Conservation (phyloP, 2,329 filamentous ascomycete species). For the Dactylonectria estremocensis region DNA sequence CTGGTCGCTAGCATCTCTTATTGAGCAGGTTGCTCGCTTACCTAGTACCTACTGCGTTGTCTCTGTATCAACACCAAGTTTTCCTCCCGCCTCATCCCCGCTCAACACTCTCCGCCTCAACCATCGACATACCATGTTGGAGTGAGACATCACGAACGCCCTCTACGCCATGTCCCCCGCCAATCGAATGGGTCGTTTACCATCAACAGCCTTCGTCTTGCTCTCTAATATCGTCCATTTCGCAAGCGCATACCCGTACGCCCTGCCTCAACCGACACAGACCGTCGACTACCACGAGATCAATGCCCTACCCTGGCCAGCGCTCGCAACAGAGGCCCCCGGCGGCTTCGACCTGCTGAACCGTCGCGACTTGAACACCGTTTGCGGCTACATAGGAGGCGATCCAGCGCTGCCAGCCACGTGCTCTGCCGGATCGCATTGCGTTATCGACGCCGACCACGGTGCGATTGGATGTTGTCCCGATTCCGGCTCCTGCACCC, state of each 20-base stretch:
- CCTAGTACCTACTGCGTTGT: slow-evolving; percentile 3
- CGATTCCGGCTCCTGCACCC: slow-evolving; percentile 64
- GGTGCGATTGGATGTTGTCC: slow-evolving; percentile 72
- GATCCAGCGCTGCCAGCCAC: slow-evolving; percentile 68
- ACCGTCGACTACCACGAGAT: slow-evolving; percentile 56
- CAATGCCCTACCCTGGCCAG: slow-evolving; percentile 59
- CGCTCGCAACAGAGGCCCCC: slow-evolving; percentile 59
- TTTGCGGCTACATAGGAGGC: slow-evolving; percentile 72
- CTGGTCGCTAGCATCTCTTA: slow-evolving; percentile 9
- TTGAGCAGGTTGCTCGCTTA: not conserved
- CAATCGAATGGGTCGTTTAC: slow-evolving; percentile 55
- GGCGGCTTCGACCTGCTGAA: slow-evolving; percentile 49
- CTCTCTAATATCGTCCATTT: slow-evolving; percentile 53
- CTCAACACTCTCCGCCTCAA: slow-evolving; percentile 20
- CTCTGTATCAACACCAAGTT: slow-evolving; percentile 20
- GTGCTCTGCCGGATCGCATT: slow-evolving; percentile 71
- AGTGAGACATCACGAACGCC: slow-evolving; percentile 40
- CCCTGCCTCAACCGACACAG: slow-evolving; percentile 59
- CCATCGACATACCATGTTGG: slow-evolving; percentile 39
- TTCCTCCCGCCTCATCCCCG: slow-evolving; percentile 27
- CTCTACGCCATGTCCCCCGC: slow-evolving; percentile 43
- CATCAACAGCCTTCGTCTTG: slow-evolving; percentile 54
- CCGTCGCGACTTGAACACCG: slow-evolving; percentile 65
- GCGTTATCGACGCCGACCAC: slow-evolving; percentile 66
- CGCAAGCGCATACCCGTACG: slow-evolving; percentile 57